Base-by-base conservation (phyloP, 208 protist species). In the Acanthamoeba triangularis region DNA sequence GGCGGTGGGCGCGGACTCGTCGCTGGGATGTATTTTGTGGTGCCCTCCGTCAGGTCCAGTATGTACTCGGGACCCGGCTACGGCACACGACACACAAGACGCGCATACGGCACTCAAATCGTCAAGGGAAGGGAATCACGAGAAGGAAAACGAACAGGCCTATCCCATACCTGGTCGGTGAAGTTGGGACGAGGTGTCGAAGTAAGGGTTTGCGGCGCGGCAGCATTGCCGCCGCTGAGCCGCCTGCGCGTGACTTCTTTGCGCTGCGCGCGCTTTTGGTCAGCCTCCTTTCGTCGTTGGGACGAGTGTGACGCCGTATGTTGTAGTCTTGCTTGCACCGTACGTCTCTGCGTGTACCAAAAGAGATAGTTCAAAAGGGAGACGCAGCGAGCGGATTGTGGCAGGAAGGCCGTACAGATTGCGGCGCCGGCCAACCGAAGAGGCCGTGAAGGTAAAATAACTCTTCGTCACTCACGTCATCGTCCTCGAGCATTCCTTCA, bases 181-280 rank as follows among this genome's bases (percentile, higher is more conserved):
- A 16, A 8, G 44, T 49, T 49, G 44, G 44, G 44, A 13, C 44
- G 44, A 49, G 44, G 44, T 49, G 44, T 49, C 44, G 44, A 49
- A 8, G 44, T 16, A 49, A 49, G 44, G 44, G 54, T 59, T 59
- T 59, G 54, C 20, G 54, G 14, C 11, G 20, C 18, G 54, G 14
- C 18, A 59, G 14, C 44, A 49, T 18, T 33, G 67, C 72, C 72
- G 16, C 72, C 72, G 37, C 72, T 80, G 30, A 80, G 72, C 23
- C 72, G 72, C 23, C 72, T 35, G 30, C 72, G 28, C 23, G 72
- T 80, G 14, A 30, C 33, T 13, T 80, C 72, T 44, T 47, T 37
- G 7, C 33, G 72, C 33, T 80, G 72, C 20, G 72, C 72, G 37
- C 72, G 72, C 72, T 80, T 80, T 13, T 80, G 72, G 16, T 80